These are phyloP conservation scores for Hemileia vastatrix DNA, from an alignment of 1,284 basidiomycete species.

Conservation along the genomic window DNA sequence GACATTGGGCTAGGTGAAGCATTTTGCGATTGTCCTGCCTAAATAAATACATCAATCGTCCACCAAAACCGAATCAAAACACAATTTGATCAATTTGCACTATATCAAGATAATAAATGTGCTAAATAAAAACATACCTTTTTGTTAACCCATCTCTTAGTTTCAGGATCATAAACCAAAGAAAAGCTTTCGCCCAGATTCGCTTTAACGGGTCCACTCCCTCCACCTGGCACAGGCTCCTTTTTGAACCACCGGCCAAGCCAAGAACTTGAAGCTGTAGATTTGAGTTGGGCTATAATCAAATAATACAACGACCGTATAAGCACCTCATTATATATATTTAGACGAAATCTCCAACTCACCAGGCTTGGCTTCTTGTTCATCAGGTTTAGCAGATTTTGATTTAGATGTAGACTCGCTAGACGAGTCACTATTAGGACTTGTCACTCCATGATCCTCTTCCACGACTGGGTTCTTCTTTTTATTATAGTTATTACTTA, in stretches of 20 bases:
- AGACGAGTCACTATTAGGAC: not conserved
- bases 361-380: not conserved
- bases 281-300: constrained; percentile 29
- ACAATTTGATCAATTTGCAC: not conserved
- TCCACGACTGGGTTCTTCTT: not conserved
- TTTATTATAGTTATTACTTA: constrained; percentile 10
- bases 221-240: constrained; percentile 45
- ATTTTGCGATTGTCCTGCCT: constrained; percentile 50
- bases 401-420: not conserved
- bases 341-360: not conserved
- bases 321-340: too few species aligned
- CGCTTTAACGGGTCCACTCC: constrained; percentile 65
- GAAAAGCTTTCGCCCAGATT: constrained; percentile 84
- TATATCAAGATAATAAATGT: not conserved
- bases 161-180: constrained; percentile 89
- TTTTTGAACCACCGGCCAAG: constrained; percentile 57
- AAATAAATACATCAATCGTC: not conserved
- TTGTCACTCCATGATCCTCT: not conserved
- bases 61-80: not conserved
- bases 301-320: not conserved
- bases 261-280: constrained; percentile 52
- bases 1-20: constrained; percentile 50
- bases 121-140: constrained; percentile 53
- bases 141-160: constrained; percentile 93
- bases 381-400: not conserved